phyloP scores from a whole-genome alignment of 140 eudicot species.

The Stevia rebaudiana region DNA sequence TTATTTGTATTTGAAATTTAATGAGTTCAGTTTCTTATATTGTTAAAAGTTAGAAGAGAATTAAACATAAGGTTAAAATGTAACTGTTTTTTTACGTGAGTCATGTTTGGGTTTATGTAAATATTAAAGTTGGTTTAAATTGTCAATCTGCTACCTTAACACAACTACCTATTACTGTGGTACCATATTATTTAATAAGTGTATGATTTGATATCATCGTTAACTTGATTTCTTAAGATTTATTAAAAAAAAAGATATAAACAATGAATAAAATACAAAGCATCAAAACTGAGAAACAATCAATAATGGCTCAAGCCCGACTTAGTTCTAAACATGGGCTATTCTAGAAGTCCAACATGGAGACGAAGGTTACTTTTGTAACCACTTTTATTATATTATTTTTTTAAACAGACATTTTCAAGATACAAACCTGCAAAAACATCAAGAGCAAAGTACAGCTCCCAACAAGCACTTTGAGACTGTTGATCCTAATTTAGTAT shows the following conservation, averaged over 20 bases:
- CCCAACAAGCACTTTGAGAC: background rate
- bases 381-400: background rate
- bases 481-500: conserved; percentile 6
- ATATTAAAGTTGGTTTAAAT: no score
- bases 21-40: no score
- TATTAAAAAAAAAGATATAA: no score
- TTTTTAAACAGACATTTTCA: background rate
- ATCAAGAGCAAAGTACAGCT: background rate
- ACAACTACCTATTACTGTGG: no score
- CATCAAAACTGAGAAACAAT: background rate
- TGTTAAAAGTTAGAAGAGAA: no score
- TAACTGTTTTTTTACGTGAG: no score
- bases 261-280: background rate
- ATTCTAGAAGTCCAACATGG: background rate
- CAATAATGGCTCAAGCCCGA: background rate
- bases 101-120: no score
- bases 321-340: background rate
- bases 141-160: no score
- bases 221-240: background rate
- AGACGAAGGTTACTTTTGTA: background rate
- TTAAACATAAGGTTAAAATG: no score
- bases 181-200: no score
- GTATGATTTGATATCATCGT: background rate
- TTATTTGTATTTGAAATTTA: no score
- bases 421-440: conserved; percentile 3